Base-by-base conservation (phyloP, 208 protist genomes). In the Jaenimonas drosophilae region DNA sequence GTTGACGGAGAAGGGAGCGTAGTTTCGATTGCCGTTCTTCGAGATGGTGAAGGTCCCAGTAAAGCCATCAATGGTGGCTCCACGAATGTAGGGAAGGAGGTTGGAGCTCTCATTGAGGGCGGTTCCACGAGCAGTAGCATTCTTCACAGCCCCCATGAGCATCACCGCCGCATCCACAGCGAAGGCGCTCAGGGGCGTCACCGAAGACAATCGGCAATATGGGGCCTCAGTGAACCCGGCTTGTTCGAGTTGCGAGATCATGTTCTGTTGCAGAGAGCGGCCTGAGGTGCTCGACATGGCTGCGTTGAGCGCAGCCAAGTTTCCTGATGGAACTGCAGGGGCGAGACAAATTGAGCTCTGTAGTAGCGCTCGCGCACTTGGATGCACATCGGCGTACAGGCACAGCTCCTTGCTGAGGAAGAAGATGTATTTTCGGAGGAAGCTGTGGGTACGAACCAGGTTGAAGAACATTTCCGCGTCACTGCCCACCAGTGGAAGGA, bases 271-370 rank as follows among this genome's bases (percentile, higher is more conserved):
- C 24, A 64, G 37, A 20, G 20, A 56, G 12, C 55, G 24, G 44
- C 67, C 64, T n/a, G 28, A 21, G 17, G 34, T 57, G 52, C n/a
- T n/a, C n/a, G n/a, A n/a, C n/a, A 65, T 54, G 12, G 56, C 42
- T 2, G 43, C 44, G 37, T 92, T 84, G 31, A 89, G 33, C 11
- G 32, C 61, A 16, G 25, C 27, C 23, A 89, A 54, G 6, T 36
- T 53, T 5, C 44, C 30, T 3, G 43, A 5, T 11, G 62, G 32
- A 26, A 89, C 65, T 43, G 76, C 50, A 2, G 84, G 71, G 49
- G 32, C 75, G 14, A 93, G 24, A 63, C 84, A 93, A 26, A 93
- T 70, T 46, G 84, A 93, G 51, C 80, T 89, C 17, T 67, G 66
- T 20, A 84, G 54, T 48, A 76, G 76, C 20, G 61, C 47, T 7